Evolutionary conservation across 2,329 filamentous ascomycete species (phyloP).

Genomic region (Neospermospora avenae): DNA sequence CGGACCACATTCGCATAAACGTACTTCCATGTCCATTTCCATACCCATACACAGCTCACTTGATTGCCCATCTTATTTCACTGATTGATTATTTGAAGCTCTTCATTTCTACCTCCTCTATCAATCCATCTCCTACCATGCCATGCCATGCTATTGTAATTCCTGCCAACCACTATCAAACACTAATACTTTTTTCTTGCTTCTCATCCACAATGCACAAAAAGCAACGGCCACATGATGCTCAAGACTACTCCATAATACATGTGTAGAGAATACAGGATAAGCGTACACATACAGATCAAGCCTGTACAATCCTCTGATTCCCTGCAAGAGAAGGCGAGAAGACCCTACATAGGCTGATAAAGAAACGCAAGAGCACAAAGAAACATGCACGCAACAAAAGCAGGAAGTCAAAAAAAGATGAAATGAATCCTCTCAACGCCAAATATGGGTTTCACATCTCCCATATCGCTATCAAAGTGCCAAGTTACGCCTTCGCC

Average conservation of each 20-base stretch:
- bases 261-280: neutral
- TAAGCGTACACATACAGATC: slow-evolving; percentile 1
- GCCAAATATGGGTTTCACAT: neutral
- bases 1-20: neutral
- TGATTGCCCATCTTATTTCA: neutral
- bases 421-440: neutral
- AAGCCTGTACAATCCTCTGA: too few species aligned
- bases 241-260: neutral
- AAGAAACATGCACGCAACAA: neutral
- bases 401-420: neutral
- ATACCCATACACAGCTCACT: too few species aligned
- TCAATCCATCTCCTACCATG: neutral
- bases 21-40: too few species aligned
- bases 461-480: neutral
- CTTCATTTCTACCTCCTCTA: neutral
- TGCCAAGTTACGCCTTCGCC: neutral
- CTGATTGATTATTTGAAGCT: neutral
- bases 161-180: neutral
- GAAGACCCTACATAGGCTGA: neutral
- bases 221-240: neutral
- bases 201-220: neutral
- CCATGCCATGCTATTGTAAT: neutral
- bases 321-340: too few species aligned
- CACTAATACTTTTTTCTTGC: neutral
- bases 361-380: neutral